Conservation (phyloP, 73 alveolate genomes). For the Durusdinium trenchii region DNA sequence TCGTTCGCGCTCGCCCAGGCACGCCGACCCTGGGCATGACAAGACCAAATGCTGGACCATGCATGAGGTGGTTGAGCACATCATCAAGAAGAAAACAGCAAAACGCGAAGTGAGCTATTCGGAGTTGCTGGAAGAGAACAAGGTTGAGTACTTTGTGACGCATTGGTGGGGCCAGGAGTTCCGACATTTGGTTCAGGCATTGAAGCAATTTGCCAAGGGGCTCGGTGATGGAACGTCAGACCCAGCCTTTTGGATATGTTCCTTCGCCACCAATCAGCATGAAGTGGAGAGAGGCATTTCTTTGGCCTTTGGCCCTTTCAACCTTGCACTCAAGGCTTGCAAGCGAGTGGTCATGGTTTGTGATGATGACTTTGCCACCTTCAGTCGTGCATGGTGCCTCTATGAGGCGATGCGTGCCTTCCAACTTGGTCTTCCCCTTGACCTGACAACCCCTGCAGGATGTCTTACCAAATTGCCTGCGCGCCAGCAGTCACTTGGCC, state of each 20-base stretch:
- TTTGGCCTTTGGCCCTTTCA: neutral
- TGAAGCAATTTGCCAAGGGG: neutral
- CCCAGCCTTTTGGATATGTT: neutral
- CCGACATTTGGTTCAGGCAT: neutral
- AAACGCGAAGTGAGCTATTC: neutral
- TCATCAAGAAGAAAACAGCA: neutral
- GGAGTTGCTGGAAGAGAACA: neutral
- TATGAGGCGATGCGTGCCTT: constrained; percentile 5
- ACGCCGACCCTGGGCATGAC: too few relatives aligned
- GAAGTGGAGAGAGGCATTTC: neutral
- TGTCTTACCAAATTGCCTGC: neutral
- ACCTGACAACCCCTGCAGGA: neutral
- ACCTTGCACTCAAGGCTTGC: neutral
- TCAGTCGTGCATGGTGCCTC: neutral
- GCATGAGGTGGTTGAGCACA: neutral
- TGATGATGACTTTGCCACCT: neutral
- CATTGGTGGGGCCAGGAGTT: neutral
- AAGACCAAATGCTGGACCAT: neutral
- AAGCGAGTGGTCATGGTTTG: neutral
- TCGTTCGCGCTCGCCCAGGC: too few relatives aligned
- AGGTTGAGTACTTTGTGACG: neutral
- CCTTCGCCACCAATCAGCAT: neutral
- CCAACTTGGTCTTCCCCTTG: neutral
- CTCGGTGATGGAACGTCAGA: neutral
- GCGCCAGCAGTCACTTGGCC: neutral